Conservation (phyloP, 371 early-diverging fungal genomes). For the Mortierella sp. region DNA sequence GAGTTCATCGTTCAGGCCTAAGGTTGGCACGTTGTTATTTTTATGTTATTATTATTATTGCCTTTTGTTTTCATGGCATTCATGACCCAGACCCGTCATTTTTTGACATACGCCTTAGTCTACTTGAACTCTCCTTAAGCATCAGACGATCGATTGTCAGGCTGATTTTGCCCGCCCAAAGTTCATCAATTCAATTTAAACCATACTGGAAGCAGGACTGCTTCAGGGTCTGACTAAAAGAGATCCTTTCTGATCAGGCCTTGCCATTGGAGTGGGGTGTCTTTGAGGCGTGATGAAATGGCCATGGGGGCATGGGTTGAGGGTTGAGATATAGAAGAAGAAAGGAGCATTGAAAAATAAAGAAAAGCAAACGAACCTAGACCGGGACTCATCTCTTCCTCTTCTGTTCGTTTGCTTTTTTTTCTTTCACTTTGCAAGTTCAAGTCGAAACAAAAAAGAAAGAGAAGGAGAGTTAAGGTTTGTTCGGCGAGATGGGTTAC, state of each 20-base stretch:
- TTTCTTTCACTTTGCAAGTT: not conserved
- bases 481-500: slow-evolving; percentile 2
- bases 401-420: not conserved
- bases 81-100: not conserved
- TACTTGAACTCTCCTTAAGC: not conserved
- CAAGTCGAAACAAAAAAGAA: not conserved
- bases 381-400: not conserved
- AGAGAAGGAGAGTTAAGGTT: not conserved
- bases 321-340: too few species aligned
- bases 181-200: not conserved
- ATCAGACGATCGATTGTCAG: not conserved
- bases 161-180: not conserved
- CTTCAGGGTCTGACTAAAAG: not conserved
- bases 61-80: not conserved
- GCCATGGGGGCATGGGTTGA: not conserved
- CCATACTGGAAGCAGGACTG: not conserved
- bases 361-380: not conserved
- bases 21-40: not conserved
- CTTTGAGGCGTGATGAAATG: not conserved
- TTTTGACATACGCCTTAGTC: not conserved
- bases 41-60: not conserved
- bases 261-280: not conserved
- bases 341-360: not conserved
- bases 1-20: not conserved
- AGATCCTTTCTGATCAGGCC: not conserved